Conservation (phyloP, 352 stramenopile species). For the Nothophytophthora sp. region DNA sequence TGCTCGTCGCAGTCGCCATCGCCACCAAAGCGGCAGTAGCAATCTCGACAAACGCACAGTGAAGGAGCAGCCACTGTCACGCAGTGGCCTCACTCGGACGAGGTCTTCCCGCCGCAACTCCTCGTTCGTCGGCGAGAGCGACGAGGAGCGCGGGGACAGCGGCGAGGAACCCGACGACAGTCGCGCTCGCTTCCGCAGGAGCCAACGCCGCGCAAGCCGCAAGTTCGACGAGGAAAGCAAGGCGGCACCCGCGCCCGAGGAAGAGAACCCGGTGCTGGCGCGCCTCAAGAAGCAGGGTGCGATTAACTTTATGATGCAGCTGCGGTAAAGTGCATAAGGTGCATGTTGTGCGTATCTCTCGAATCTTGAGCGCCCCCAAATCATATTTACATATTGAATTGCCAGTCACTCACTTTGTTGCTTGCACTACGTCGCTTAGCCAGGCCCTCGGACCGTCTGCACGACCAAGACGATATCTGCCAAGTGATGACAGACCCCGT, state of each 20-base stretch:
- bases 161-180: conserved; percentile 28
- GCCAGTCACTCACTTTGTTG: too few relatives aligned
- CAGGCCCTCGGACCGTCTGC: too few relatives aligned
- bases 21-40: conserved; percentile 27
- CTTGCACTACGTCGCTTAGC: too few relatives aligned
- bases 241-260: conserved; percentile 17
- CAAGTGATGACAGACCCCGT: too few relatives aligned
- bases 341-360: conserved; percentile 20
- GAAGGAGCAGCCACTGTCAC: conserved; percentile 21
- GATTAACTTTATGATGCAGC: conserved; percentile 83
- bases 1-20: conserved; percentile 18
- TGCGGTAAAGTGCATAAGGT: conserved; percentile 28
- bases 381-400: too few relatives aligned
- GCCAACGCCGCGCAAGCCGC: conserved; percentile 40
- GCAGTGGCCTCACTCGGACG: conserved; percentile 11
- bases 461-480: too few relatives aligned
- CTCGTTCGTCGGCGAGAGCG: conserved; percentile 34
- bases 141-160: conserved; percentile 20
- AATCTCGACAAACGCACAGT: conserved; percentile 18
- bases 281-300: conserved; percentile 81
- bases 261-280: conserved; percentile 73
- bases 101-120: conserved; percentile 23
- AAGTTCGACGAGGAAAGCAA: conserved; percentile 54
- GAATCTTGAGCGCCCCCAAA: too few relatives aligned
- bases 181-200: conserved; percentile 33